These are phyloP conservation scores for Stephanodiscus triporus DNA, from an alignment of 108 stramenopile species.

Conservation along the genomic window DNA sequence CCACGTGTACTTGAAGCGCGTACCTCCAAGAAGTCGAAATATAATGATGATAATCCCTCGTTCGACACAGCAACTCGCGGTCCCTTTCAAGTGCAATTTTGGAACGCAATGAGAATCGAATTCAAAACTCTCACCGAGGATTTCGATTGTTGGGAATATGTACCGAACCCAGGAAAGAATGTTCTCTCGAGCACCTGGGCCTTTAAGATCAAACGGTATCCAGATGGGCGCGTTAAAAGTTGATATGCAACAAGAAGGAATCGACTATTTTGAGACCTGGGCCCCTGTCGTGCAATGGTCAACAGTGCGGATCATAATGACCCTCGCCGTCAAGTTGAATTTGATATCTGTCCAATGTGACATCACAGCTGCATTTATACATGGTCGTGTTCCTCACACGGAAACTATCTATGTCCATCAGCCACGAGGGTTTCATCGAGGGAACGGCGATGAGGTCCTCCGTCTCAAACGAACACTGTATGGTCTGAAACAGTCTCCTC, in stretches of 20 bases:
- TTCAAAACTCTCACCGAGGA: conserved; percentile 20
- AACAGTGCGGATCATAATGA: conserved; percentile 37
- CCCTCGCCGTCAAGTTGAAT: conserved; percentile 6
- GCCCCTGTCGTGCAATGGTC: conserved; percentile 60
- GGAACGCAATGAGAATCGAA: conserved; percentile 38
- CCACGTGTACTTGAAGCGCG: conserved; percentile 36
- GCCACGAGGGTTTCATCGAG: conserved; percentile 33
- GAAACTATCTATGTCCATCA: conserved; percentile 48
- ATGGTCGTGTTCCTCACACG: conserved; percentile 35
- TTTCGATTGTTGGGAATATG: conserved; percentile 28
- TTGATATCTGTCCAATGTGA: conserved; percentile 17
- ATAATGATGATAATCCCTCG: conserved; percentile 42
- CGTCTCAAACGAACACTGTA: conserved; percentile 42
- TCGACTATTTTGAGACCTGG: conserved; percentile 45
- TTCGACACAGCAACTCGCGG: conserved; percentile 39
- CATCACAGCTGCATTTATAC: conserved; percentile 55
- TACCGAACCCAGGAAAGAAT: conserved; percentile 13
- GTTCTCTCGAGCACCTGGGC: conserved; percentile 56
- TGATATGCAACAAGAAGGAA: conserved; percentile 36
- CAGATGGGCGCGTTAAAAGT: conserved; percentile 49
- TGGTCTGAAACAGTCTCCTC: conserved; percentile 35
- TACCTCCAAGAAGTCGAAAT: conserved; percentile 21
- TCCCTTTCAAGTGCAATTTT: conserved; percentile 31
- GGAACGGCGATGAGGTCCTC: conserved; percentile 4
- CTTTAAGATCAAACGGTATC: conserved; percentile 52